Base-by-base conservation (phyloP, 2,329 filamentous ascomycete genomes). In the Orbilia blumenaviensis region DNA sequence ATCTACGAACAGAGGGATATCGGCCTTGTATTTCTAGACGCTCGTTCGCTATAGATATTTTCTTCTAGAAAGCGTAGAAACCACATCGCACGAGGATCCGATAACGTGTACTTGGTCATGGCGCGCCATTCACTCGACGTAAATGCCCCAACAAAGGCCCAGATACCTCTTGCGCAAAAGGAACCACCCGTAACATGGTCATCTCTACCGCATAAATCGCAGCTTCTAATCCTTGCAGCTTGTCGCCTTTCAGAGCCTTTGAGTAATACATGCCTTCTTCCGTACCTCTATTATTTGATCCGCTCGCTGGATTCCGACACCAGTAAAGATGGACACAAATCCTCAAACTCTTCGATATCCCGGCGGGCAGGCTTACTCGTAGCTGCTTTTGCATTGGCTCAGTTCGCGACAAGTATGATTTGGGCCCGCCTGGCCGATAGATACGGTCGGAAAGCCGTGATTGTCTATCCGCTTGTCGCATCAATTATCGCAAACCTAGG, bases 281-380 rank as follows among this genome's bases (percentile, higher is more conserved):
- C 91, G 0, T 96, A 96, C 82, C 89, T 96, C 85, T 96, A 92
- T 83, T 96, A 94, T 82, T 92, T 95, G 82, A 87, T 97, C n/a
- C 89, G 89, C 78, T 94, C 90, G 71, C 94, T 96, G 79, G 71
- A 75, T 12, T 34, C 50, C 36, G 48, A 58, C 23, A 21, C 56
- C 2, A 34, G 5, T 18, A 36, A 56, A 9, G 48, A 76, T 69
- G 72, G 64, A 25, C 60, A 64, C 7, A 76, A 64, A 36, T 81
- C 86, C n/a, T 83, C 87, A 1, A 87, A 89, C 68, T 86, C 86
- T 0, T 88, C 87, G 1, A 93, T 96, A 78, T 88, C 93, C 0
- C 86, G 87, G 21, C 92, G 95, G 81, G 91, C 91, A 0, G 93
- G 93, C 36, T 84, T 96, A 2, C 84, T 96, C n/a, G 89, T 92